Evolutionary conservation across 345 rosid species (phyloP).

Genomic region (Sisymbrium altissimum): DNA sequence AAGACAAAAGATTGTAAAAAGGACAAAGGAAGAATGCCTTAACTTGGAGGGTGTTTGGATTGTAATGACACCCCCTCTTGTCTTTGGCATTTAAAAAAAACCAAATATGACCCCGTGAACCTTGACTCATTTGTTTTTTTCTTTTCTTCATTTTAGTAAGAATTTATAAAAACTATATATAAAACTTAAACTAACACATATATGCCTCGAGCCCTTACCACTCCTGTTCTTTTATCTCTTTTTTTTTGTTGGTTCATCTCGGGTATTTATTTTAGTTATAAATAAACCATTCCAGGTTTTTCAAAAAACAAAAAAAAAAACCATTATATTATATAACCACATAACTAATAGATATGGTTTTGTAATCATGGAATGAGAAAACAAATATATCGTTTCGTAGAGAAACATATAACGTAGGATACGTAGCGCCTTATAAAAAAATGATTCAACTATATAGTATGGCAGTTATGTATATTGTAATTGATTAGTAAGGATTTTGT

Average conservation of each 20-base stretch:
- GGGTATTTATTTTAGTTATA: background rate
- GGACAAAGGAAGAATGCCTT: conserved; percentile 1
- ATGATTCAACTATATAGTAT: no score
- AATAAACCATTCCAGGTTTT: background rate
- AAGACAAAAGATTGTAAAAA: conserved; percentile 4
- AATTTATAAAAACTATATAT: background rate
- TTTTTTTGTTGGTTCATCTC: background rate
- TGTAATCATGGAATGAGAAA: background rate
- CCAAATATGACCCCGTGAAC: conserved; percentile 19
- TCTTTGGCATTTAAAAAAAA: background rate
- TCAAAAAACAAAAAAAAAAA: no score
- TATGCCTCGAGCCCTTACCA: background rate
- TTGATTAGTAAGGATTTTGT: no score
- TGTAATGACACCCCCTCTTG: background rate
- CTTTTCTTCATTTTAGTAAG: no score
- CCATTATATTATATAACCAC: background rate
- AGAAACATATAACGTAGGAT: background rate
- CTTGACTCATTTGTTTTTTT: background rate
- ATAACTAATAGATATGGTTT: background rate
- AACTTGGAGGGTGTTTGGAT: conserved; percentile 15
- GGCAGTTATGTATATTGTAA: no score
- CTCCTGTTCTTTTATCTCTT: background rate
- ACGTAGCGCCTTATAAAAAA: no score
- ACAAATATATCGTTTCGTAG: background rate
- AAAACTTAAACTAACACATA: background rate